Evolutionary conservation across 2,329 filamentous ascomycete genomes (phyloP), one percentile per base, ranked within the genome.

Genomic region (Ceratocystis colombiana): DNA sequence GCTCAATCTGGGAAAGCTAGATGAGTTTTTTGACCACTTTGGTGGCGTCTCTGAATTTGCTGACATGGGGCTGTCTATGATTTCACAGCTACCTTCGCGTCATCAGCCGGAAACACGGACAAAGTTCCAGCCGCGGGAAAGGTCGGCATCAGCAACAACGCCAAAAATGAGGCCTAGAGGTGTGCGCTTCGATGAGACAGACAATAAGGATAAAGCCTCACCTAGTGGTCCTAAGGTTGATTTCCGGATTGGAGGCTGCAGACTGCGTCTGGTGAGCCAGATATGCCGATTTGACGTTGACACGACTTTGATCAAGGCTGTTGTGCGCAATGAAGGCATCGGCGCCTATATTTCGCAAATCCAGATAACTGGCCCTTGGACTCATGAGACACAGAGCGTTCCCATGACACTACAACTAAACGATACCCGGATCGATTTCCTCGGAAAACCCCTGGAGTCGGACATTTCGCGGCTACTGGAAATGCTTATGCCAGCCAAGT

Each of bases 1-100:
- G 66, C 76, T 97, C 50, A 89, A 97, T 72, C 77, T 96, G 17
- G 86, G 88, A 69, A 83, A 84, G 66, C 77, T 97, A 25, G 94
- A 97, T 71, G 91, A 96, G 71, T 89, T 89, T 0, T 85, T 97
- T 68, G 84, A 85, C 66, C 90, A 89, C 80, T 92, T 96, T 75
- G 94, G 94, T 45, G 94, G 94, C 0, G 78, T 99, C 55, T 96
- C 92, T 74, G 90, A 91, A 70, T 88, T 99, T 64, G 78, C 99
- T 55, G 95, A 94, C 71, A 83, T 96, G 73, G 89, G 91, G 69
- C 88, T 84, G 68, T 96, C 93, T 0, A 88, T 96, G 69, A 84
- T 87, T 10, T 91, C 89, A 0, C 88, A 84, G 68, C 81, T 84
- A n/a, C 84, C 86, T 0, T 77, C 78, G 15, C 74, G 74, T 2